These are phyloP conservation scores for Trichoderma pleuroti DNA, from an alignment of 2,329 filamentous ascomycete genomes.

Conservation along the genomic window DNA sequence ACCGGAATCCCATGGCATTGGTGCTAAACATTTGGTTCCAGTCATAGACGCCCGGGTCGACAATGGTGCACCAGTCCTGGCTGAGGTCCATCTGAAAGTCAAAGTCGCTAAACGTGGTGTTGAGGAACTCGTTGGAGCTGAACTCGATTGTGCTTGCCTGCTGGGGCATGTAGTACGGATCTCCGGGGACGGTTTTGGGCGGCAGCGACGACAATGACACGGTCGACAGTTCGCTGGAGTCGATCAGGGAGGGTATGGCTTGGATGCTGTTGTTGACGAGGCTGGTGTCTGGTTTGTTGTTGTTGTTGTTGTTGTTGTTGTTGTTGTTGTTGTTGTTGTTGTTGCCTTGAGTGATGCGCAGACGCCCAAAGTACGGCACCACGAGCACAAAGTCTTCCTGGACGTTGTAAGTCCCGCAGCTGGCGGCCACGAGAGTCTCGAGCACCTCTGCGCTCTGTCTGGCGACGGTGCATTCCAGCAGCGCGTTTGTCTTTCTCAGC, in stretches of 20 bases:
- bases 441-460: conserved; percentile 17
- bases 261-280: background rate
- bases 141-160: conserved; percentile 11
- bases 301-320: background rate
- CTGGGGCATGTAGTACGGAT: background rate
- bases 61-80: conserved; percentile 13
- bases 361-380: conserved; percentile 19
- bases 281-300: background rate
- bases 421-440: conserved; percentile 9
- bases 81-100: conserved; percentile 17
- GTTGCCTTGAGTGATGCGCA: conserved; percentile 6
- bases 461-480: conserved; percentile 19
- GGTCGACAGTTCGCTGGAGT: background rate
- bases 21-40: conserved; percentile 12
- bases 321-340: background rate
- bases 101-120: conserved; percentile 8
- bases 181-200: background rate
- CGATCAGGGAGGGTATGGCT: too few relatives aligned
- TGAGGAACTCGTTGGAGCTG: conserved; percentile 16
- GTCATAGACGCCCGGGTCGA: conserved; percentile 10
- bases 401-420: background rate
- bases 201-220: background rate
- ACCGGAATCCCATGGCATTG: background rate
- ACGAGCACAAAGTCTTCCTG: background rate
- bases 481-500: background rate